Conservation (phyloP, 192 early-diverging fungal genomes). For the Umbelopsis ramanniana region DNA sequence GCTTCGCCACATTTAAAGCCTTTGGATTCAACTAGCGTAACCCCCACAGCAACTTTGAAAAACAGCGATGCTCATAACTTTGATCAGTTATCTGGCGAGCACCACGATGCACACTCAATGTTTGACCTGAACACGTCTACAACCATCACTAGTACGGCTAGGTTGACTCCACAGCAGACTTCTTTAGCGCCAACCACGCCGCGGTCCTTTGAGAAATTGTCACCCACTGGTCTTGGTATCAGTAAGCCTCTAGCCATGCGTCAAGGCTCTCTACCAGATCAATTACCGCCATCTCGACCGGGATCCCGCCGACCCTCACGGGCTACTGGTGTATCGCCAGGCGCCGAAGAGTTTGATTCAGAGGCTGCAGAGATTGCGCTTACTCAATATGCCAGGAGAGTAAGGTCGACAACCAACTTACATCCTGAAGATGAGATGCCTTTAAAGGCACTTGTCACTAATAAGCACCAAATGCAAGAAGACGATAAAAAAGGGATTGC, state of each 20-base stretch:
- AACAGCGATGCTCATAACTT: background rate
- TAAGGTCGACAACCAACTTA: conserved; percentile 53
- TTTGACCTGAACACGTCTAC: conserved; percentile 8
- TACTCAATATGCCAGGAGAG: conserved; percentile 47
- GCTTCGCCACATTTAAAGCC: background rate
- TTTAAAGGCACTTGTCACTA: conserved; percentile 41
- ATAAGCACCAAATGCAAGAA: conserved; percentile 35
- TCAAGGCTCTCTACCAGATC: conserved; percentile 11
- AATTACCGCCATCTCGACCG: background rate
- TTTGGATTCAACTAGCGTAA: background rate
- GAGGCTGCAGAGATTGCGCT: conserved; percentile 20
- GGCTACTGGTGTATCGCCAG: conserved; percentile 14
- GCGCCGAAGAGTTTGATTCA: conserved; percentile 2
- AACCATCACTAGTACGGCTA: background rate
- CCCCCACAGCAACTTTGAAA: background rate
- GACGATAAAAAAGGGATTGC: conserved; percentile 13
- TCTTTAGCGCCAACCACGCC: conserved; percentile 5
- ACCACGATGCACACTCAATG: background rate
- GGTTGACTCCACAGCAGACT: conserved; percentile 10
- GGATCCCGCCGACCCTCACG: conserved; percentile 14
- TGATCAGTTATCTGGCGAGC: background rate
- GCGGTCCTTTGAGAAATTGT: conserved; percentile 8
- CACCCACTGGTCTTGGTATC: background rate
- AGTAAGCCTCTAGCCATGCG: background rate
- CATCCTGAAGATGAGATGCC: conserved; percentile 46